Conservation (phyloP, 192 early-diverging fungal species). For the Coemansia aciculifera region DNA sequence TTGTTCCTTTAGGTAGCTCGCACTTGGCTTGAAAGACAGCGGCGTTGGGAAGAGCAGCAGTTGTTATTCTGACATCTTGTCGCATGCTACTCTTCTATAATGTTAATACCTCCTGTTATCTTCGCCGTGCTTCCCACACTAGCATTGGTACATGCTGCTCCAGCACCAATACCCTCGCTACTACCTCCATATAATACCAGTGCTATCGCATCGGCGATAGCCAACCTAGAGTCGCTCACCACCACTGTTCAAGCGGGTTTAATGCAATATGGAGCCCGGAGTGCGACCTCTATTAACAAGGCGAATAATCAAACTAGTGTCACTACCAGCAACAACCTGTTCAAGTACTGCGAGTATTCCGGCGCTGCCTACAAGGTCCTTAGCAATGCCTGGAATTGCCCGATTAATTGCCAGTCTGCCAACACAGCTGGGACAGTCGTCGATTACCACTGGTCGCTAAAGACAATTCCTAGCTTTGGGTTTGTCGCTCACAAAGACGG, state of each 20-base stretch:
- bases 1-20: background rate
- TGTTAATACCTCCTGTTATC: background rate
- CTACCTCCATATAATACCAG: background rate
- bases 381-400: slow-evolving; percentile 35
- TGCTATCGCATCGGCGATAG: background rate
- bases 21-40: background rate
- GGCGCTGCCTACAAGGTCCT: slow-evolving; percentile 49
- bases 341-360: slow-evolving; percentile 39
- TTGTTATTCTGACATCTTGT: background rate
- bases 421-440: slow-evolving; percentile 41
- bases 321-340: background rate
- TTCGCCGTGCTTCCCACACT: background rate
- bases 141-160: background rate
- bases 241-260: background rate
- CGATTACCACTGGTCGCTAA: slow-evolving; percentile 39
- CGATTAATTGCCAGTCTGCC: slow-evolving; percentile 31
- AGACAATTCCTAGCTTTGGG: slow-evolving; percentile 30
- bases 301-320: background rate
- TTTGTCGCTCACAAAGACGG: slow-evolving; percentile 44
- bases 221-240: background rate
- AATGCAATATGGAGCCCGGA: background rate
- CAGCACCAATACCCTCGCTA: background rate
- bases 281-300: background rate
- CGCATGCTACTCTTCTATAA: background rate
- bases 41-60: background rate